Percentiles rank a stretch among this genome's conserved stretches.
Evolutionary conservation across 805 yeast genomes (phyloP).

Genomic region (Ascoidea tarda): DNA sequence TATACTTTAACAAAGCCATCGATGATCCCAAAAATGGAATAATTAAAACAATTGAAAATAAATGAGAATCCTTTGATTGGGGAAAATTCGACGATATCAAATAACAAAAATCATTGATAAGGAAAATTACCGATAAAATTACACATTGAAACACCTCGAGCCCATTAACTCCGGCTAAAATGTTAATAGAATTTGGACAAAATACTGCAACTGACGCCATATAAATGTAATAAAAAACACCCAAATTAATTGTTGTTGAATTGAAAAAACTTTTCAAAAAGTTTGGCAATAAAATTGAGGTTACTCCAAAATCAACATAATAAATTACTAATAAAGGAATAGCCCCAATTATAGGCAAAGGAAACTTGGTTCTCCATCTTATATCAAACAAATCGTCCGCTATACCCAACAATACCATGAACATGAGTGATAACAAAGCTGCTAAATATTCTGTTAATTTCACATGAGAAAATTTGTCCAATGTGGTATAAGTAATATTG

Average conservation of each 20-base stretch:
- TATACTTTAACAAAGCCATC: constrained; percentile 56
- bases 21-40: constrained; percentile 84
- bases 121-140: constrained; percentile 54
- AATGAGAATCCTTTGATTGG: constrained; percentile 68
- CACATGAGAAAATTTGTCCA: constrained; percentile 51
- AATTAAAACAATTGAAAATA: constrained; percentile 64
- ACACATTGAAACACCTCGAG: constrained; percentile 92
- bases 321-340: constrained; percentile 85
- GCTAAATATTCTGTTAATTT: constrained; percentile 78
- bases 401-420: constrained; percentile 74
- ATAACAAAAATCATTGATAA: constrained; percentile 67
- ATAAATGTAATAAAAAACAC: constrained; percentile 67
- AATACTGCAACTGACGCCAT: constrained; percentile 89
- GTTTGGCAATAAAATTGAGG: constrained; percentile 72
- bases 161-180: constrained; percentile 93
- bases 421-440: constrained; percentile 70
- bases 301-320: constrained; percentile 87
- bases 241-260: constrained; percentile 48
- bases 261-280: constrained; percentile 31
- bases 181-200: constrained; percentile 92
- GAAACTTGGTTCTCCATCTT: constrained; percentile 95
- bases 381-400: constrained; percentile 93
- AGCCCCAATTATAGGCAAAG: constrained; percentile 88
- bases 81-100: constrained; percentile 27
- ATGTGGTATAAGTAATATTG: background rate